Evolutionary conservation across 345 rosid genomes (phyloP).

Genomic region (Brassica juncea): DNA sequence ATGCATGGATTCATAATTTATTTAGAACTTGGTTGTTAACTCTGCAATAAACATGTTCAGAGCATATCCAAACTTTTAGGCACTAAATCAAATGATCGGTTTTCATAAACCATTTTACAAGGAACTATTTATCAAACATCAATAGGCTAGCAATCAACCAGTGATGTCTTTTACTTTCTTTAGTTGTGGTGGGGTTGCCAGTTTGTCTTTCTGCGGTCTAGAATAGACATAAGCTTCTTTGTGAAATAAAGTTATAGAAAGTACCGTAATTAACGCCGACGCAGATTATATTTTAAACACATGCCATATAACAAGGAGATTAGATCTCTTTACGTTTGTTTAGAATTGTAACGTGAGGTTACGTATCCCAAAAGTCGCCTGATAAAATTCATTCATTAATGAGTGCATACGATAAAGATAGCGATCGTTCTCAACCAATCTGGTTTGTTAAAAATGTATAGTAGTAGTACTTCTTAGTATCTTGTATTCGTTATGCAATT

Average conservation of each 20-base stretch:
- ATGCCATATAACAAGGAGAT: slow-evolving; percentile 4
- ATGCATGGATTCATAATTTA: too few relatives aligned
- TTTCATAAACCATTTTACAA: too few relatives aligned
- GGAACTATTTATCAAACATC: too few relatives aligned
- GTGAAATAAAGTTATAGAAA: neutral
- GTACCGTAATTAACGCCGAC: neutral
- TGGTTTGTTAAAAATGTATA: neutral
- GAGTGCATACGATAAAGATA: neutral
- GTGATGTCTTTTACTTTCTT: neutral
- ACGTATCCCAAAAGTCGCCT: neutral
- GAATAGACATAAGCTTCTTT: too few relatives aligned
- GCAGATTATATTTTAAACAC: neutral
- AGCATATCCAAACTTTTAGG: too few relatives aligned
- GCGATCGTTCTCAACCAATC: slow-evolving; percentile 11
- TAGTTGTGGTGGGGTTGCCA: neutral
- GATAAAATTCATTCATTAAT: neutral
- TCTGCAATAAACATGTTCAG: too few relatives aligned
- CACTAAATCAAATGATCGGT: too few relatives aligned
- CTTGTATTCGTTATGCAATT: neutral
- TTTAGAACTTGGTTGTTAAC: too few relatives aligned
- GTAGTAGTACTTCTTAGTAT: neutral
- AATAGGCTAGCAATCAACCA: neutral
- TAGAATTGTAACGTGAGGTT: slow-evolving; percentile 10
- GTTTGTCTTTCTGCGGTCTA: neutral
- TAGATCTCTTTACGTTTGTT: neutral